phyloP scores from a whole-genome alignment of 2,329 filamentous ascomycete genomes.

The Peltaster fructicola region DNA sequence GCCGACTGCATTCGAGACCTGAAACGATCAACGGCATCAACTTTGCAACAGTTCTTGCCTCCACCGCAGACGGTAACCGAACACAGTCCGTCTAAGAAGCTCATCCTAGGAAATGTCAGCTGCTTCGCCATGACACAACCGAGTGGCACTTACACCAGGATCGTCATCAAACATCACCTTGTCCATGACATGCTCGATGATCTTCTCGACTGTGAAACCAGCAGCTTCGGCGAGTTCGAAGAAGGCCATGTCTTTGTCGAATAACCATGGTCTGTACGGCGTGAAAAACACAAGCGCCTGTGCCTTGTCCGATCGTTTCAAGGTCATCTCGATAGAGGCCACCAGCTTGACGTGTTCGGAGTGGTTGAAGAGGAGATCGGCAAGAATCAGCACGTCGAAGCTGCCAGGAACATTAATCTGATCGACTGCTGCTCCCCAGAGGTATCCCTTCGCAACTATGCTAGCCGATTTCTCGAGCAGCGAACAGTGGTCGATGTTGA shows the following conservation, averaged over 20 bases:
- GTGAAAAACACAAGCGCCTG: conserved; percentile 82
- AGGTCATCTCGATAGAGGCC: conserved; percentile 48
- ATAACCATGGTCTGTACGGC: conserved; percentile 79
- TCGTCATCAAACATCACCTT: conserved; percentile 81
- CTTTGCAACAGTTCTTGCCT: conserved; percentile 5
- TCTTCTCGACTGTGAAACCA: conserved; percentile 61
- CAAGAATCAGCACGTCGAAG: conserved; percentile 73
- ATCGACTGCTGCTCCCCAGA: conserved; percentile 57
- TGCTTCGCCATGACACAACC: background rate
- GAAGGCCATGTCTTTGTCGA: conserved; percentile 69
- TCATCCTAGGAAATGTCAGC: conserved; percentile 38
- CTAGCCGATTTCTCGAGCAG: conserved; percentile 21
- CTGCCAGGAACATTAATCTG: conserved; percentile 28
- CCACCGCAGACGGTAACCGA: conserved; percentile 60
- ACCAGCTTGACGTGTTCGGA: conserved; percentile 68
- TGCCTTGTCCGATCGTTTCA: conserved; percentile 38
- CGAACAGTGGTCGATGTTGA: conserved; percentile 49
- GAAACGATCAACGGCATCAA: conserved; percentile 1
- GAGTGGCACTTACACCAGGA: conserved; percentile 40
- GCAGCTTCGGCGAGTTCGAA: conserved; percentile 56
- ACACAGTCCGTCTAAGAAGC: conserved; percentile 63
- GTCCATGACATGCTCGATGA: conserved; percentile 67
- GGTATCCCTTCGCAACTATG: conserved; percentile 43
- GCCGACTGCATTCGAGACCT: conserved; percentile 24
- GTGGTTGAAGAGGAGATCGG: conserved; percentile 82